Evolutionary conservation across 805 yeast species (phyloP).

Genomic region (Monosporozyma siamensis): DNA sequence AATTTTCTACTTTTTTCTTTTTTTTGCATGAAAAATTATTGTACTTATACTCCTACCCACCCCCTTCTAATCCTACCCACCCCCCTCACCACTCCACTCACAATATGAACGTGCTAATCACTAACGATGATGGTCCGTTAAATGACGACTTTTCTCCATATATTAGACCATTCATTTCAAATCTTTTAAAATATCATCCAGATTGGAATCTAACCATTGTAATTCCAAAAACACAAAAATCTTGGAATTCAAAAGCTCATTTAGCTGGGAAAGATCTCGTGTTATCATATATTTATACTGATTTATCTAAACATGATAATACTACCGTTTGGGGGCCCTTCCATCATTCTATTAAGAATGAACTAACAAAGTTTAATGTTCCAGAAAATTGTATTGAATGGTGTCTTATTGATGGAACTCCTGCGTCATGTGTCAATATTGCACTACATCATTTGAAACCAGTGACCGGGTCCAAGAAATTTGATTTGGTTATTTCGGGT

Average conservation of each 20-base stretch:
- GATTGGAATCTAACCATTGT: conserved; percentile 81
- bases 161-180: conserved; percentile 69
- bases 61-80: background rate
- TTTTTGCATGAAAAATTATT: no score
- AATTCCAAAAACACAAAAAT: conserved; percentile 72
- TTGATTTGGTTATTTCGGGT: conserved; percentile 86
- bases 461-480: conserved; percentile 29
- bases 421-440: conserved; percentile 90
- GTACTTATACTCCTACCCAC: no score
- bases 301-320: conserved; percentile 41
- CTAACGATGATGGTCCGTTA: conserved; percentile 96
- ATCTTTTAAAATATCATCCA: conserved; percentile 45
- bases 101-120: conserved; percentile 46
- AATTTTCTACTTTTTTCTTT: no score
- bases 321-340: conserved; percentile 58
- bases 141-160: conserved; percentile 74
- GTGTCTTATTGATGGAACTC: conserved; percentile 85
- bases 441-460: conserved; percentile 64
- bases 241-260: conserved; percentile 98
- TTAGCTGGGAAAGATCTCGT: conserved; percentile 64
- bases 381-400: conserved; percentile 53
- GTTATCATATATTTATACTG: conserved; percentile 51
- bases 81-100: no score
- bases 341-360: conserved; percentile 36
- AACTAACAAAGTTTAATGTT: conserved; percentile 18